phyloP scores from a whole-genome alignment of 805 yeast species.

The Wickerhamomyces chambardii region DNA sequence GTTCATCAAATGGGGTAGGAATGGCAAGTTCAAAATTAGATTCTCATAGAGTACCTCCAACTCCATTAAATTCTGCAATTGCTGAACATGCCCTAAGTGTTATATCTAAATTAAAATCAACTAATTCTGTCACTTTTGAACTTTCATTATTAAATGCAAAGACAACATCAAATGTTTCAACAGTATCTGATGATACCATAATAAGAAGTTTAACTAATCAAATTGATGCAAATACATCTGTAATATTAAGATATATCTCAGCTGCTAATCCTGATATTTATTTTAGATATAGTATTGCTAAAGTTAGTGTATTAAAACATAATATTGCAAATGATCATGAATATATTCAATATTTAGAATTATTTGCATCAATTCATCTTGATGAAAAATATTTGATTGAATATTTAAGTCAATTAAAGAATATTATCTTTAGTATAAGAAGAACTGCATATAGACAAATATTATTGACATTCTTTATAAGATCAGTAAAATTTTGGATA shows the following conservation, averaged over 20 bases:
- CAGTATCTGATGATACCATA: background rate
- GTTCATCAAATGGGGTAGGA: constrained; percentile 18
- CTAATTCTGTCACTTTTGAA: constrained; percentile 20
- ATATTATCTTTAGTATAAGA: constrained; percentile 25
- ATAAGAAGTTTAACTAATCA: constrained; percentile 16
- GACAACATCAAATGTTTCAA: background rate
- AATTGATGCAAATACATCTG: constrained; percentile 29
- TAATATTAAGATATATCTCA: constrained; percentile 35
- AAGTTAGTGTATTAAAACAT: constrained; percentile 23
- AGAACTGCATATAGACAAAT: constrained; percentile 37
- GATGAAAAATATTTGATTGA: constrained; percentile 25
- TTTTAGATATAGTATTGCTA: constrained; percentile 22
- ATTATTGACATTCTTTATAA: constrained; percentile 35
- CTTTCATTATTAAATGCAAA: constrained; percentile 20
- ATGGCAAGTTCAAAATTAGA: constrained; percentile 22
- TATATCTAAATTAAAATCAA: constrained; percentile 23
- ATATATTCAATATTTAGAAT: constrained; percentile 34
- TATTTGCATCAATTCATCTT: constrained; percentile 33
- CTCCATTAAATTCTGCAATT: constrained; percentile 14
- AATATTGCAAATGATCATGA: constrained; percentile 25
- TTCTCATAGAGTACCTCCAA: constrained; percentile 25
- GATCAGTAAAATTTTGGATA: constrained; percentile 39
- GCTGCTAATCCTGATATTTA: constrained; percentile 40
- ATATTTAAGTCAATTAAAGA: constrained; percentile 30
- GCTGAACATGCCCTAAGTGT: constrained; percentile 20